phyloP scores from a whole-genome alignment of 805 yeast genomes.

The Kluyveromyces siamensis region DNA sequence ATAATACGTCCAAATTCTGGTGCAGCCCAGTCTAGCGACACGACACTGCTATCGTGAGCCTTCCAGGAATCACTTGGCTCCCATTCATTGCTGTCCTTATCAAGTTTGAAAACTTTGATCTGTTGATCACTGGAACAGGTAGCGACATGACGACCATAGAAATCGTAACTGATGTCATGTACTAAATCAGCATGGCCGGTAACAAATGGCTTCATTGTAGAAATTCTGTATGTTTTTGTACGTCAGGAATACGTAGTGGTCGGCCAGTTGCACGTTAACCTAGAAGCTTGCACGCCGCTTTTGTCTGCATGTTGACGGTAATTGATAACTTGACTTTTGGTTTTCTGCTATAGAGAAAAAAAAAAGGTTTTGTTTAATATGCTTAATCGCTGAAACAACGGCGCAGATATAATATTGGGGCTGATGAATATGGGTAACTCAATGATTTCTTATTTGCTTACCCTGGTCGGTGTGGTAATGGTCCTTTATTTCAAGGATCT shows the following conservation, averaged over 20 bases:
- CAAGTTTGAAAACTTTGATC: conserved; percentile 77
- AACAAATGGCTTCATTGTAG: conserved; percentile 55
- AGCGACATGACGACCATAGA: conserved; percentile 85
- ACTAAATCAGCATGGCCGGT: conserved; percentile 92
- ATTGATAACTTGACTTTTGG: background rate
- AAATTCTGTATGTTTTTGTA: background rate
- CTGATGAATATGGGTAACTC: background rate
- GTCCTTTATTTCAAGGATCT: conserved; percentile 5
- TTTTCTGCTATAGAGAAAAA: background rate
- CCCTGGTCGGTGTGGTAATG: background rate
- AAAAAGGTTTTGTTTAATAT: background rate
- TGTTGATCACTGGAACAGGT: conserved; percentile 95
- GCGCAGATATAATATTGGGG: background rate
- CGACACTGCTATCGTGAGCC: conserved; percentile 87
- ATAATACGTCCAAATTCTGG: conserved; percentile 87
- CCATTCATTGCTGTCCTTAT: conserved; percentile 65
- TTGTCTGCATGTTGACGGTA: background rate
- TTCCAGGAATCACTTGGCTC: conserved; percentile 81
- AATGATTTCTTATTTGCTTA: background rate
- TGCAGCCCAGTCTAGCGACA: conserved; percentile 82
- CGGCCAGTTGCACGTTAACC: background rate
- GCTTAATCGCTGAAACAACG: background rate
- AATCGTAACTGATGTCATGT: conserved; percentile 86
- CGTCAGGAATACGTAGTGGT: background rate
- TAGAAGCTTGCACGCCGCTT: no score